phyloP scores from a whole-genome alignment of 2,329 filamentous ascomycete species.

The Alternaria angustiovoidea region DNA sequence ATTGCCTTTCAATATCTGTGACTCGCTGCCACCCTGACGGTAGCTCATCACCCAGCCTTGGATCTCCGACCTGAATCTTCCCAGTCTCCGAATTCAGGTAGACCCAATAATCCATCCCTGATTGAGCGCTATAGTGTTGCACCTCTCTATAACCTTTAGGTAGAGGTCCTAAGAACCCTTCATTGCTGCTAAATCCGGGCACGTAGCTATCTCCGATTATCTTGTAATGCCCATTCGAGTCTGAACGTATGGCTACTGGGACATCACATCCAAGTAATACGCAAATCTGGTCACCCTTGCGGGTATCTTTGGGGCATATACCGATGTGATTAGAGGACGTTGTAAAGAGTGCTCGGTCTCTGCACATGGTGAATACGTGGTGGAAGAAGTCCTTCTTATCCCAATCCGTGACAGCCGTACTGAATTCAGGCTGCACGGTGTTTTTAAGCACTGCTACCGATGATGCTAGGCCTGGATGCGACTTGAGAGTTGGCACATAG shows the following conservation, averaged over 20 bases:
- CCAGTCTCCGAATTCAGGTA: too few species aligned
- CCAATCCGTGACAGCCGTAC: not conserved
- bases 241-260: not conserved
- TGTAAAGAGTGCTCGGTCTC: not conserved
- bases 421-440: too few species aligned
- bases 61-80: too few species aligned
- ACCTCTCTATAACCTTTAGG: not conserved
- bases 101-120: not conserved
- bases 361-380: fast-evolving
- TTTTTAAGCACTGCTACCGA: too few species aligned
- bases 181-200: not conserved
- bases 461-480: too few species aligned
- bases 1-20: not conserved
- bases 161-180: not conserved
- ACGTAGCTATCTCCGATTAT: not conserved
- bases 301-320: not conserved
- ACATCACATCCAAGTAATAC: not conserved
- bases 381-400: not conserved
- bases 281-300: not conserved
- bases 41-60: not conserved
- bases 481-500: too few species aligned
- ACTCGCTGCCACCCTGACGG: not conserved
- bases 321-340: not conserved
- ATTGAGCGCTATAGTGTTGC: not conserved
- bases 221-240: not conserved